Base-by-base conservation (phyloP, 371 early-diverging fungal genomes). In the Rhizopus delemar region DNA sequence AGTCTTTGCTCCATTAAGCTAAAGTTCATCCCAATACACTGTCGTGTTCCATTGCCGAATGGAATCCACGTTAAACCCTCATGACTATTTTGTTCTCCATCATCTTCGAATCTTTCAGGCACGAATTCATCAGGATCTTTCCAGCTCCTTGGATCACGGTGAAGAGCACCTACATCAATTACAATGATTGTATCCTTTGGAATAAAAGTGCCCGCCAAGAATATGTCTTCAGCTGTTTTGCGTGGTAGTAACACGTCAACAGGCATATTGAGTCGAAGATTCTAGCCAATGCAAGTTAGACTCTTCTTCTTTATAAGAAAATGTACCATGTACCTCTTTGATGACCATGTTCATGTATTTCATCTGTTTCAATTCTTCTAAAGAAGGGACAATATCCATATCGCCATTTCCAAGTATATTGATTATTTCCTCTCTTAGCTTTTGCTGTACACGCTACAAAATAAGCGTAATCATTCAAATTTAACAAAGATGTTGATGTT, bases 341-440 rank as follows among this genome's bases (percentile, higher is more conserved):
- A 81, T 69, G 9, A 80, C 66, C 50, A 62, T 58, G 38, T 76
- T 70, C 6, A 80, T 55, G 56, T 82, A 82, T 8, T 57, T 51
- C 54, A 86, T 62, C 28, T 71, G 51, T 8, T 62, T 57, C 35
- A 77, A 61, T 52, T 83, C 72, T 53, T 74, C 79, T 49, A 73
- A 48, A n/a, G 74, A 74, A 5, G 80, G 82, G 4, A 69, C 51
- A 4, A 71, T 53, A 46, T 78, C 81, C n/a, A 59, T 41, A 28
- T 68, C 63, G 1, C 56, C 66, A 31, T 77, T 68, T 8, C 84
- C 86, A 28, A 89, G 46, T 11, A 85, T 62, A 9, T 34, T 29
- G 43, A 79, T 60, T 6, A 83, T 80, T 53, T 84, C 83, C 36
- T 77, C 60, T 34, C 80, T 70, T 12, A 82, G 74, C 35, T 64